phyloP scores from a whole-genome alignment of 1,284 basidiomycete genomes.

The Papiliotrema nemorosa region DNA sequence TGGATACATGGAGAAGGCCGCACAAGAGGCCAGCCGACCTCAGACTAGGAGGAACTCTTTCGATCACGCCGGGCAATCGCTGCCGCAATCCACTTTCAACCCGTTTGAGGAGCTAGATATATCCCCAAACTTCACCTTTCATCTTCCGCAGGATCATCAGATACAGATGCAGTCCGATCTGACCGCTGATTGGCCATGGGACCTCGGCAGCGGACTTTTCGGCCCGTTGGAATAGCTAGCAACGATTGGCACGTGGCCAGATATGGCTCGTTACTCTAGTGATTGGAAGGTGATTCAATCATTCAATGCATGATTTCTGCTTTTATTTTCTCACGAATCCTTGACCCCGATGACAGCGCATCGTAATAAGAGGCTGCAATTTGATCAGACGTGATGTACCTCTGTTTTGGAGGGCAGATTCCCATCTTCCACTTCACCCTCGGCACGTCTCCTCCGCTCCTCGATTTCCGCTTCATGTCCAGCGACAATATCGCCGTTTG shows the following conservation, averaged over 20 bases:
- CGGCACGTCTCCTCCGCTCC: not conserved
- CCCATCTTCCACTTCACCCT: not conserved
- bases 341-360: too few relatives aligned
- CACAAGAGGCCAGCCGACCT: not conserved
- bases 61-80: not conserved
- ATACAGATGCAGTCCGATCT: constrained; percentile 3
- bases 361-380: too few relatives aligned
- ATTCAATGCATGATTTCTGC: too few relatives aligned
- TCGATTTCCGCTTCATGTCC: not conserved
- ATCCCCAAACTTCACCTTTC: not conserved
- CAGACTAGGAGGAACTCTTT: not conserved
- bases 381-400: not conserved
- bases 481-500: constrained; percentile 11
- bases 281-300: too few relatives aligned
- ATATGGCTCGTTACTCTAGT: not conserved
- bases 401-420: not conserved
- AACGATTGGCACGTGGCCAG: not conserved
- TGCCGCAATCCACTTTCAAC: not conserved
- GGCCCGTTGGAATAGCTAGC: not conserved
- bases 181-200: constrained; percentile 1
- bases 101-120: not conserved
- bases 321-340: too few relatives aligned
- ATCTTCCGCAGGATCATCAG: constrained; percentile 3
- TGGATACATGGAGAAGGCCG: not conserved
- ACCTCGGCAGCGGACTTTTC: not conserved